These are phyloP conservation scores for Avena atlantica DNA, from an alignment of 176 grass and related monocot genomes.

Conservation along the genomic window DNA sequence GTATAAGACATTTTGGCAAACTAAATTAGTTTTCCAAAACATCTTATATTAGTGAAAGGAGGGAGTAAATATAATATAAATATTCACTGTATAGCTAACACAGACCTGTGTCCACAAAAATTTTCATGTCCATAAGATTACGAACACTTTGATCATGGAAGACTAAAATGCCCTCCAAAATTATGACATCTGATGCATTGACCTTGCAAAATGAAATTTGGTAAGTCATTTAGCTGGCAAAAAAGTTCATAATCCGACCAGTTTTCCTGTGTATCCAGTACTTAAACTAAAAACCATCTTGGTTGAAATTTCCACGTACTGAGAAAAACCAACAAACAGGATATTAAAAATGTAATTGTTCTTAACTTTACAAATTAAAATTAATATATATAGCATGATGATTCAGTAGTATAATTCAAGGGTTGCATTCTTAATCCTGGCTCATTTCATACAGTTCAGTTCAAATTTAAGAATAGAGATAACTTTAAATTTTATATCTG, in stretches of 20 bases:
- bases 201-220: constrained; percentile 63
- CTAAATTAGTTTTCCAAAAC: no score
- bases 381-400: constrained; percentile 1
- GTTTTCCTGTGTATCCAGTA: neutral
- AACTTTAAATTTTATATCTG: neutral
- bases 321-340: neutral
- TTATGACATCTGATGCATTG: constrained; percentile 98
- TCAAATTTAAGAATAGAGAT: constrained; percentile 19
- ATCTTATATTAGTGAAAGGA: no score
- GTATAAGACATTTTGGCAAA: no score
- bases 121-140: constrained; percentile 98
- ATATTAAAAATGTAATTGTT: neutral
- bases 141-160: constrained; percentile 95
- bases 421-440: neutral
- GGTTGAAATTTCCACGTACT: neutral
- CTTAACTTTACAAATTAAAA: neutral
- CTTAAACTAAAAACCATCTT: neutral
- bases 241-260: neutral
- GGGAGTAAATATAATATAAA: neutral
- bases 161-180: constrained; percentile 98
- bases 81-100: neutral
- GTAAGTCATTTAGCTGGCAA: constrained; percentile 10
- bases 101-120: constrained; percentile 96
- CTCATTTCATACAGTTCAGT: constrained; percentile 14
- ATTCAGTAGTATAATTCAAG: neutral